Percentiles rank a stretch among this genome's conserved stretches.
phyloP scores from a whole-genome alignment of 192 early-diverging fungal species.

The Entomortierella chlamydospora region DNA sequence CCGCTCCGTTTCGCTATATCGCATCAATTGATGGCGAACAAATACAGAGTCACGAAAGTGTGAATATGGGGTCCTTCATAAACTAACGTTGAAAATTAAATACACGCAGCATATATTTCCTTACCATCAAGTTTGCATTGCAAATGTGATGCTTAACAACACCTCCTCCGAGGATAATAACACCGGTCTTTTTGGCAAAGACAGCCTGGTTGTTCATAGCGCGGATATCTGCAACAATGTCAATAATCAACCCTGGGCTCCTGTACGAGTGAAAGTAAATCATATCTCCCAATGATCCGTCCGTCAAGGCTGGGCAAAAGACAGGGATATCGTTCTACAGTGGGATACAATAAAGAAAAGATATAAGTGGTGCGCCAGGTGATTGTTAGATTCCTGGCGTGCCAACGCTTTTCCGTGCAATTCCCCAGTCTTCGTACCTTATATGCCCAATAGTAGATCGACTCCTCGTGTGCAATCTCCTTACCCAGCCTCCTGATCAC shows the following conservation, averaged over 20 bases:
- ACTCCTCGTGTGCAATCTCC: constrained; percentile 88
- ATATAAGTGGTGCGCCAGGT: no score
- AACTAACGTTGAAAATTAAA: no score
- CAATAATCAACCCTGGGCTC: constrained; percentile 93
- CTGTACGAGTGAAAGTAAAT: constrained; percentile 98
- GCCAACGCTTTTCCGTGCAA: background rate
- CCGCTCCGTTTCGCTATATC: constrained; percentile 90
- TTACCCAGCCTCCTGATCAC: constrained; percentile 90
- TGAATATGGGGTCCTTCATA: no score
- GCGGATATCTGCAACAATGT: constrained; percentile 92
- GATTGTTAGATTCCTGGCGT: no score
- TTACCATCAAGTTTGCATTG: constrained; percentile 97
- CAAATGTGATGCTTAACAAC: constrained; percentile 99
- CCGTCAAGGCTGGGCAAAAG: constrained; percentile 97
- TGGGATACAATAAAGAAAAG: background rate
- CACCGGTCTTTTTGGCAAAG: constrained; percentile 95
- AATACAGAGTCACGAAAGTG: no score
- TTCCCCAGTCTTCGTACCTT: constrained; percentile 61
- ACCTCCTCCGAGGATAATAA: constrained; percentile 97
- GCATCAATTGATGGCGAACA: background rate
- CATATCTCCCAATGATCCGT: constrained; percentile 99
- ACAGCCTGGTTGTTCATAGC: constrained; percentile 94
- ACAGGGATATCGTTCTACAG: constrained; percentile 94
- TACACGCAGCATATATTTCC: background rate
- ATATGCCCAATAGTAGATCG: constrained; percentile 98